Conservation (phyloP, 345 rosid genomes). For the Crucihimalaya himalaica region DNA sequence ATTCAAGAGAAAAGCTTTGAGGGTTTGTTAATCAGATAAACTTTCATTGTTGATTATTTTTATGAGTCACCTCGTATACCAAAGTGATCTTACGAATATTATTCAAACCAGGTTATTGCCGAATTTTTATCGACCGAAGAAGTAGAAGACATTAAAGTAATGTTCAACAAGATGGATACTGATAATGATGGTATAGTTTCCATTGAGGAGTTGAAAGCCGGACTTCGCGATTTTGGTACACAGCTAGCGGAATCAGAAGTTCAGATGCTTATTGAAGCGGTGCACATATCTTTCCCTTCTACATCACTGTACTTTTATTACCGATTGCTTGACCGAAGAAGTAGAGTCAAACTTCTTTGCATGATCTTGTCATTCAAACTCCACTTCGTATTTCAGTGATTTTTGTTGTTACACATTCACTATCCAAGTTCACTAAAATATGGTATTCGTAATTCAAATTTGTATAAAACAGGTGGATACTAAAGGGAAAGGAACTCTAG, state of each 20-base stretch:
- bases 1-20: constrained; percentile 98
- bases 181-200: constrained; percentile 90
- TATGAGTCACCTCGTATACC: not conserved
- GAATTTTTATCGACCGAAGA: constrained; percentile 91
- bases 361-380: constrained; percentile 9
- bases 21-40: constrained; percentile 61
- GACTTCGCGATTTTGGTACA: constrained; percentile 67
- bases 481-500: constrained; percentile 85
- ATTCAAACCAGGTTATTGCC: constrained; percentile 73
- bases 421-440: constrained; percentile 11
- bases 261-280: constrained; percentile 98
- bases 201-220: constrained; percentile 88
- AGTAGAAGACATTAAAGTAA: constrained; percentile 89
- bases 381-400: not conserved
- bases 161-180: constrained; percentile 93
- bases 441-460: constrained; percentile 23
- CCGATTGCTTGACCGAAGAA: constrained; percentile 13
- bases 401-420: not conserved
- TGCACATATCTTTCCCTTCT: constrained; percentile 47
- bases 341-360: constrained; percentile 13
- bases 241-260: constrained; percentile 93
- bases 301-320: not conserved
- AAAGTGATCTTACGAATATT: constrained; percentile 20
- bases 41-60: not conserved
- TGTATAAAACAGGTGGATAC: constrained; percentile 75